A percentile compares a stretch with the other conserved stretches of the same genome.
Evolutionary conservation across 2,329 filamentous ascomycete genomes (phyloP).

Genomic region (Chaetothyriales sp.): DNA sequence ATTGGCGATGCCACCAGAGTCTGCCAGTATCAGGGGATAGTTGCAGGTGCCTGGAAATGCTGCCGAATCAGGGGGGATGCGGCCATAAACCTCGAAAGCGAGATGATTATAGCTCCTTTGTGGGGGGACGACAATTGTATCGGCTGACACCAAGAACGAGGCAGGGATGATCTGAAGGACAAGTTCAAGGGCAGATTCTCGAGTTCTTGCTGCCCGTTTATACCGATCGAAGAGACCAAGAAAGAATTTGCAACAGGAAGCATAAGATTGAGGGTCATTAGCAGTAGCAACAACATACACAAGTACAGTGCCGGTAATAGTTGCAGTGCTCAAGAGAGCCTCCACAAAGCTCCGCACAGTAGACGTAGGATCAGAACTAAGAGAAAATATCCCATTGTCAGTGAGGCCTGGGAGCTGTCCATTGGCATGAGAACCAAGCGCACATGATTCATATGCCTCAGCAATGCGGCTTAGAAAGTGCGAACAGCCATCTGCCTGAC

Average conservation of each 20-base stretch:
- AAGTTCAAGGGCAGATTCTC: conserved; percentile 30
- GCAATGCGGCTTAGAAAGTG: conserved; percentile 41
- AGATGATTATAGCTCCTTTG: conserved; percentile 36
- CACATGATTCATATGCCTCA: conserved; percentile 43
- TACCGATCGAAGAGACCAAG: conserved; percentile 44
- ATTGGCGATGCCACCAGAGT: conserved; percentile 34
- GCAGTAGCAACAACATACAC: conserved; percentile 45
- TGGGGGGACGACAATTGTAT: conserved; percentile 38
- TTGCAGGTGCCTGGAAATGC: conserved; percentile 30
- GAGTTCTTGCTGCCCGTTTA: conserved; percentile 15
- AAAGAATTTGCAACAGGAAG: conserved; percentile 24
- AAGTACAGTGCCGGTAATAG: conserved; percentile 33
- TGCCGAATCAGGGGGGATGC: conserved; percentile 33
- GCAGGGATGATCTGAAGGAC: conserved; percentile 47
- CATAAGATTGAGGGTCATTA: conserved; percentile 11
- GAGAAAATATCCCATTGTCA: conserved; percentile 26
- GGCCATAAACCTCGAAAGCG: conserved; percentile 45
- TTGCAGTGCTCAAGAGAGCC: conserved; percentile 23
- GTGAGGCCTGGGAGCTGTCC: conserved; percentile 29
- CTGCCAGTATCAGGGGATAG: conserved; percentile 42
- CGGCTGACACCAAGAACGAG: conserved; percentile 38
- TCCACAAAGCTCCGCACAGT: conserved; percentile 27
- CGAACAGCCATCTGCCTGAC: conserved; percentile 33
- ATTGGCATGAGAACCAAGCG: conserved; percentile 39
- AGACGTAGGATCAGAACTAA: conserved; percentile 24